Base-by-base conservation (phyloP, 345 rosid genomes). In the Brassica incana region DNA sequence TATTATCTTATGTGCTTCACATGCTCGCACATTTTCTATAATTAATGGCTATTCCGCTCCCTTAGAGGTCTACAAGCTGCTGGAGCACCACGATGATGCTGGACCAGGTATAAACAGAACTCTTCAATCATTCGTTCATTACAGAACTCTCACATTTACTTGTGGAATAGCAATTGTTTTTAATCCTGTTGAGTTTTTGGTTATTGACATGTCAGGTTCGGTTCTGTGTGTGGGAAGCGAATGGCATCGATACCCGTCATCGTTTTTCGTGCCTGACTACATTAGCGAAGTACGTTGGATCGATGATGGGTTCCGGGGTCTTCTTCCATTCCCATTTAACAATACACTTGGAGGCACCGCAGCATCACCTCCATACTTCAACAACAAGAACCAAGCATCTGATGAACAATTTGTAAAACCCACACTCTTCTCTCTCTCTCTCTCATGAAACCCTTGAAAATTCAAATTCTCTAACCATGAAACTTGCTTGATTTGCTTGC, bases 201-300 rank as follows among this genome's bases (percentile, higher is more conserved):
- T 77, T 35, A 56, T 2, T 43, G 25, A 8, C 15, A 71, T 33
- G 62, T 30, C 87, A 95, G 99, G 93, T 77, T 87, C 99, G 76
- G 91, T 90, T 61, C 85, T 93, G 65, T 95, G 99, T 81, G 90
- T 93, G 83, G 98, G 98, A 85, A 89, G 97, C 82, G 99, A 95
- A 81, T 90, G 99, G 98, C 99, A 95, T 81, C 97, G 99, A 35
- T 91, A 85, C 80, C 97, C 97, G 5, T 93, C 99, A 18, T 95
- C 98, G 25, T 95, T 95, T 84, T 88, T 95, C 30, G 84, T 95
- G 70, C 99, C 99, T 20, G 80, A 81, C 58, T 93, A 66, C 77
- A 77, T 95, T 7, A 75, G 88, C 73, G 88, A 89, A 84, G 91
- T 95, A 66, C 83, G 88, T 40, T 95, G 99, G 99, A 88, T 91